These are phyloP conservation scores for Melaleuca alternifolia DNA, from an alignment of 345 rosid species.

Conservation along the genomic window DNA sequence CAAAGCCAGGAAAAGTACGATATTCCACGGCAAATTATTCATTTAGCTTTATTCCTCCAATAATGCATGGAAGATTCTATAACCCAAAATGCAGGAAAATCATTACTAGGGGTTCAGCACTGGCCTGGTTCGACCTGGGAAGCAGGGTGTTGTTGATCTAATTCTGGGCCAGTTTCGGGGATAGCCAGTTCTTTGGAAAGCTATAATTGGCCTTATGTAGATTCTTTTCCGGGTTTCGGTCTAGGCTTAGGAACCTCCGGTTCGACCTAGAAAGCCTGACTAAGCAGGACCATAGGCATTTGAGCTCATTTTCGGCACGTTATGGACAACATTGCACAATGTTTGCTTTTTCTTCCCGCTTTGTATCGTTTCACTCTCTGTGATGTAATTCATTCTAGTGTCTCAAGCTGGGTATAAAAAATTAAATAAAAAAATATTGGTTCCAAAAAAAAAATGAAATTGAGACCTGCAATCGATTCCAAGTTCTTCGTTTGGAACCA, in stretches of 20 bases:
- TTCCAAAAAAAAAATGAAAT: not conserved
- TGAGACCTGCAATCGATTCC: not conserved
- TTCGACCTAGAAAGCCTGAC: not conserved
- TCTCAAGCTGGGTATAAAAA: not conserved
- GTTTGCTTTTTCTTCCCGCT: not conserved
- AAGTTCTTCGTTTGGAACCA: not conserved
- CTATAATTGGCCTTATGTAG: not conserved
- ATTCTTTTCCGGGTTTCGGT: not conserved
- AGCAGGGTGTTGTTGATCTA: not conserved
- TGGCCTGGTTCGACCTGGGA: not conserved
- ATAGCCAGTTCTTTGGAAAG: not conserved
- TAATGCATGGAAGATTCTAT: not conserved
- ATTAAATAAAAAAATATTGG: not conserved
- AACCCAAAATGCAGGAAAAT: not conserved
- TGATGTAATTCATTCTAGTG: not conserved
- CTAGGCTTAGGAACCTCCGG: not conserved
- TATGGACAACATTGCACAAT: not conserved
- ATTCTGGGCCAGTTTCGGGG: not conserved
- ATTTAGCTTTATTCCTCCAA: not conserved
- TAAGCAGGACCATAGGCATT: not conserved
- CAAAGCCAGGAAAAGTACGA: not conserved
- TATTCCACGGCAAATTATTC: not conserved
- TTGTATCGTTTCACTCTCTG: not conserved
- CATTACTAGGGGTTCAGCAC: not conserved
- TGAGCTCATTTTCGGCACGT: not conserved